phyloP scores from a whole-genome alignment of 2,329 filamentous ascomycete species.

The Septoria petroselini region DNA sequence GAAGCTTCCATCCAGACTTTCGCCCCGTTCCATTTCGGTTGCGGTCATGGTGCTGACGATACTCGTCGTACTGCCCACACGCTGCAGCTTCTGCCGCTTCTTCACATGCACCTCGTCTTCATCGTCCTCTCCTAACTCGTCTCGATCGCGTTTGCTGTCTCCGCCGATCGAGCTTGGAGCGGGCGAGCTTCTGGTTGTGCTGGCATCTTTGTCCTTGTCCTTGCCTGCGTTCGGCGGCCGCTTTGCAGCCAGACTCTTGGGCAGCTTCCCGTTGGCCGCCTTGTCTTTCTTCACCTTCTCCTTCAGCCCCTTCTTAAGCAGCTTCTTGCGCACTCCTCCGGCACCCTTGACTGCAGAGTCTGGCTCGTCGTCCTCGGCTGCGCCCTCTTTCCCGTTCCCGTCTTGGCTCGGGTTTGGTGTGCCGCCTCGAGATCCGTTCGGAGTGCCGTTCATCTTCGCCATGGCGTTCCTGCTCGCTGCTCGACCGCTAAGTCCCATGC shows the following conservation, averaged over 20 bases:
- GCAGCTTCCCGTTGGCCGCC: slow-evolving; percentile 37
- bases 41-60: slow-evolving; percentile 30
- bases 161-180: slow-evolving; percentile 25
- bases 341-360: slow-evolving; percentile 28
- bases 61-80: slow-evolving; percentile 38
- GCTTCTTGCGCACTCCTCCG: slow-evolving; percentile 38
- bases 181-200: slow-evolving; percentile 22
- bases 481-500: slow-evolving; percentile 56
- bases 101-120: slow-evolving; percentile 38
- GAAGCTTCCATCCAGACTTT: slow-evolving; percentile 40
- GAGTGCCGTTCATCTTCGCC: slow-evolving; percentile 44
- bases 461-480: slow-evolving; percentile 51
- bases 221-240: slow-evolving; percentile 20
- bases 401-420: slow-evolving; percentile 36
- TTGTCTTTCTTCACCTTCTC: slow-evolving; percentile 47
- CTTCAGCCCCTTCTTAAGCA: slow-evolving; percentile 42
- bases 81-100: slow-evolving; percentile 40
- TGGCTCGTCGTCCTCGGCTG: slow-evolving; percentile 33
- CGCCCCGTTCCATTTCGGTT: slow-evolving; percentile 34
- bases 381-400: slow-evolving; percentile 26
- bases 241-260: slow-evolving; percentile 30
- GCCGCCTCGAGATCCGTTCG: slow-evolving; percentile 34
- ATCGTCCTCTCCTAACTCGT: slow-evolving; percentile 36
- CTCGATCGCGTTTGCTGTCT: slow-evolving; percentile 37
- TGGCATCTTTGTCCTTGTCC: slow-evolving; percentile 13